Evolutionary conservation across 208 protist genomes (phyloP), one percentile per base, ranked within the genome.

Genomic region (Lotmaria passim): DNA sequence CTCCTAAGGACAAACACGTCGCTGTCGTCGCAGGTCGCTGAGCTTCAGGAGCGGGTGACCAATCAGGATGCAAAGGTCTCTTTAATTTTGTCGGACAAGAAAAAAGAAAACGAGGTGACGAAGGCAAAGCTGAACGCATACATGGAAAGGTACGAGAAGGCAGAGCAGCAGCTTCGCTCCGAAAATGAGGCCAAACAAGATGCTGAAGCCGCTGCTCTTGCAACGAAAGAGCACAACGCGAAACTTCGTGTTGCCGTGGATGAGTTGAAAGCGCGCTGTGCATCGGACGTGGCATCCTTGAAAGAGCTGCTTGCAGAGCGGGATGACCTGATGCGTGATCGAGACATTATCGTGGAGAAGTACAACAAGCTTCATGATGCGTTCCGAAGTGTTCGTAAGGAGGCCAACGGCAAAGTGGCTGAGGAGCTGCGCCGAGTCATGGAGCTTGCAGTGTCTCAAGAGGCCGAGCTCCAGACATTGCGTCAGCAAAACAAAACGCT

Each of bases 331-430:
- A 48, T 87, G n/a, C 75, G 78, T 1, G 87, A 95, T 47, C 78
- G 83, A 8, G 83, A 95, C 19, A 62, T 81, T 33, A 86, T 95
- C 62, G 81, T 92, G 2, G 83, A 90, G 55, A 91, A 90, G 61
- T 93, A 95, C 75, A 95, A 95, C 75, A 70, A 76, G n/a, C 67
- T 95, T 11, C 83, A 95, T 66, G 90, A 92, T 58, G 66, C 85
- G 7, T 89, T 93, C 30, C 79, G 82, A 19, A 74, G 46, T 39
- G 38, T 81, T 10, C 81, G 83, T 15, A 85, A 82, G 44, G 86
- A 93, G 30, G 69, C 74, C 38, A 63, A 59, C 30, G 57, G 60
- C 31, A 87, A 81, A 52, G 48, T 80, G 31, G 55, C 75, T 2
- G 80, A 89, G 7, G 86, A 93, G 53, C 52, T 95, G 19, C 78